These are phyloP conservation scores for Sapria himalayana DNA, from an alignment of 345 rosid species.

Conservation along the genomic window DNA sequence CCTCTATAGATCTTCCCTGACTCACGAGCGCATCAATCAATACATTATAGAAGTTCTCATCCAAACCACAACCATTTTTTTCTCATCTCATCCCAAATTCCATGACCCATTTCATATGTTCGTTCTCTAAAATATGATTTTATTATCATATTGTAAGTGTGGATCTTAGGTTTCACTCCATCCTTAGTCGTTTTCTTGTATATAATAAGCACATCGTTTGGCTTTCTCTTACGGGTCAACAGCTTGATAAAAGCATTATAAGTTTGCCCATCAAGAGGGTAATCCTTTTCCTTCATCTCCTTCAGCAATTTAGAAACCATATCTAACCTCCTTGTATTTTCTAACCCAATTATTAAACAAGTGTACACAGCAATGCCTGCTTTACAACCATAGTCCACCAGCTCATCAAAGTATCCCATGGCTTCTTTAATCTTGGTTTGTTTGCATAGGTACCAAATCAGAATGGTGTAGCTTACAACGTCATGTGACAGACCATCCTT, in stretches of 20 bases:
- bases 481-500: constrained; percentile 63
- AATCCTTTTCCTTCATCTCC: constrained; percentile 66
- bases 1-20: constrained; percentile 52
- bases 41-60: constrained; percentile 62
- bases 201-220: constrained; percentile 44
- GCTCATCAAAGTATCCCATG: constrained; percentile 44
- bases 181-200: constrained; percentile 45
- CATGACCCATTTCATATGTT: constrained; percentile 40
- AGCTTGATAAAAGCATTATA: constrained; percentile 63
- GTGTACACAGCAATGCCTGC: constrained; percentile 70
- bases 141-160: constrained; percentile 71
- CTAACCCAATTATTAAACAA: constrained; percentile 69
- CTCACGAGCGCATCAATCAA: constrained; percentile 59
- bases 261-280: constrained; percentile 64
- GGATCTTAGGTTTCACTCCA: constrained; percentile 49
- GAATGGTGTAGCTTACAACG: constrained; percentile 45
- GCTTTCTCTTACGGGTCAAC: constrained; percentile 39
- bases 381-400: constrained; percentile 34
- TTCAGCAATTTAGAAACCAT: constrained; percentile 38
- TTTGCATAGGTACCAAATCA: constrained; percentile 58
- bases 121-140: constrained; percentile 47
- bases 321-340: constrained; percentile 45
- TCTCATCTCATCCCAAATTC: constrained; percentile 72
- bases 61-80: constrained; percentile 53
- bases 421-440: constrained; percentile 57